Evolutionary conservation across 2,329 filamentous ascomycete species (phyloP).

Genomic region (Aspergillus japonicus): DNA sequence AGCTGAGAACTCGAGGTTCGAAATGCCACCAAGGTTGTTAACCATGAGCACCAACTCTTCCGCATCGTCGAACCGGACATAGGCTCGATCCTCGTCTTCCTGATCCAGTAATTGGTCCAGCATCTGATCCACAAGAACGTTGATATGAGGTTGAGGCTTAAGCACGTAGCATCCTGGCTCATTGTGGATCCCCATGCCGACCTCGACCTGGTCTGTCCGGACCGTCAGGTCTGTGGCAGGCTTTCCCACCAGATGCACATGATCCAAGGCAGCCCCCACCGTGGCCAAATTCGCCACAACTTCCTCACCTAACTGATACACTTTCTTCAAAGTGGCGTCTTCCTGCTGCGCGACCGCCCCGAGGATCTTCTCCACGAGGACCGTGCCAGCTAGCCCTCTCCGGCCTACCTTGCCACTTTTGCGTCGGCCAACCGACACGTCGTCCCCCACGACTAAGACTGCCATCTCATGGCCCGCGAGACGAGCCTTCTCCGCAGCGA

Average conservation of each 20-base stretch:
- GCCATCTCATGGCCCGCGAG: neutral
- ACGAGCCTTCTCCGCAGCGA: conserved; percentile 1
- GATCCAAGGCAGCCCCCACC: neutral
- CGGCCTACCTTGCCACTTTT: conserved; percentile 2
- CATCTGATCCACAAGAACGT: neutral
- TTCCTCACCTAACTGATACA: neutral
- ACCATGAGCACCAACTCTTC: conserved; percentile 1
- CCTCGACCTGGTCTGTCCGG: no score
- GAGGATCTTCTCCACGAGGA: neutral
- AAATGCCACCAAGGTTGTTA: conserved; percentile 3
- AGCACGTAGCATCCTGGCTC: neutral
- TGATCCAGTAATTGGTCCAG: neutral
- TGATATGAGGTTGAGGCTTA: no score
- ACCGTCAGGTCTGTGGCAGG: no score
- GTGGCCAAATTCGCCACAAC: neutral
- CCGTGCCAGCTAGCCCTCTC: conserved; percentile 2
- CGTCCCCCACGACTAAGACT: neutral
- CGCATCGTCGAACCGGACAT: neutral
- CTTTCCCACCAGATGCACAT: conserved; percentile 1
- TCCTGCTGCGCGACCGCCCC: no score
- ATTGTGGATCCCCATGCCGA: conserved; percentile 3
- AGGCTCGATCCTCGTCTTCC: neutral
- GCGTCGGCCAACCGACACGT: neutral
- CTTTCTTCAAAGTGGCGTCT: neutral
- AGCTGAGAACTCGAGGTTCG: neutral